Base-by-base conservation (phyloP, 805 yeast genomes). In the Metschnikowia corniflorae region DNA sequence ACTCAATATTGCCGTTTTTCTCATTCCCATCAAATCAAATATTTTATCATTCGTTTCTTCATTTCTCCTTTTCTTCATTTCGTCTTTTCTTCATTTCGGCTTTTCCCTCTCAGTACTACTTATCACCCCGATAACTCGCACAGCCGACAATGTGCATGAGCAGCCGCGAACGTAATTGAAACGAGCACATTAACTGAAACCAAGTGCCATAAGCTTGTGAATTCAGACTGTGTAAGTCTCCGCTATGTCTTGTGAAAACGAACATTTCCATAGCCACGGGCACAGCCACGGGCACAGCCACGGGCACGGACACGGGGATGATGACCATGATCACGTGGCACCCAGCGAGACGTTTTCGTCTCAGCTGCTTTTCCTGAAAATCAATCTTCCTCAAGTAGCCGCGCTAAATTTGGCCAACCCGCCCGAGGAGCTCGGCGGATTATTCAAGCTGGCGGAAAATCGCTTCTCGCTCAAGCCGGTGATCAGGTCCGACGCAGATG, bases 401-500 rank as follows among this genome's bases (percentile, higher is more conserved):
- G 86, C 82, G 0, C 61, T 86, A 43, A 89, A 89, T 51, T 65
- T 80, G 26, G 63, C 63, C 15, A 78, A 76, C 46, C 68, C 68
- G 1, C 63, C 65, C n/a, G 64, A 68, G 2, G 82, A 82, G 6
- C 49, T 70, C 12, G 57, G 51, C 16, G 57, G 65, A 35, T 63
- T 87, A 15, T 74, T 89, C 57, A 81, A 80, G 46, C 49, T 66
- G 2, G 59, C 67, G 31, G 73, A 68, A 1, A 64, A 69, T 6
- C 74, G 75, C 49, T 77, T 75, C 43, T 58, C 66, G n/a, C 46
- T 75, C 7, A 67, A 43, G 42, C 78, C 64, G 44, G 57, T 65
- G 12, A 60, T 64, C 54, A 79, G 76, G 58, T 76, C 85, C 1
- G 96, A 89, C 55, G 78, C 84, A 2, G 97, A 91, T 53, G 77